Evolutionary conservation across 495 filamentous ascomycete species (phyloP), one percentile per base, ranked within the genome.

Genomic region (Penicillium herquei): DNA sequence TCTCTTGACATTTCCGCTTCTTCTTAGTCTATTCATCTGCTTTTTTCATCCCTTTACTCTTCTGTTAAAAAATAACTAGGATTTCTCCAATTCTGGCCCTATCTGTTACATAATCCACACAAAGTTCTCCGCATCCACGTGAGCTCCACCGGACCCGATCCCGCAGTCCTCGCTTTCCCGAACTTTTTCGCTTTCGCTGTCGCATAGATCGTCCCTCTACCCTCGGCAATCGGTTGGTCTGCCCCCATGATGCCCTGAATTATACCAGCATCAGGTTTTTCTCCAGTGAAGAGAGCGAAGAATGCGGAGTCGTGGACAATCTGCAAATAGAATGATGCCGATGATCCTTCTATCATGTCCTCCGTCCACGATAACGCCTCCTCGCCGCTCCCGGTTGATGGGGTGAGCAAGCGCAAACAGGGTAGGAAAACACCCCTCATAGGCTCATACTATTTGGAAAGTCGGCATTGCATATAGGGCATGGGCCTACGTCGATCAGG

Each of bases 331-430:
- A 61, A 66, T 62, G 63, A 66, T 63, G 65, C 61, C 61, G 56
- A 71, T 68, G 66, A 50, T 69, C 51, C 57, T 57, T 54, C 58
- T 56, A 54, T 50, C 54, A 70, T 70, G 68, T 69, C 68, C 52
- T 64, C 68, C 66, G 55, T 54, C 61, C 58, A 63, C 59, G 62
- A 65, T 61, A 67, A 72, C 56, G 58, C 58, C 49, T 56, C 63
- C 52, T 63, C 66, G 61, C 60, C 65, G 42, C 55, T 64, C 57
- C 47, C 64, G 46, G 69, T 47, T 58, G 64, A 69, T 55, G 68
- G 68, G 51, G 52, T 70, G 61, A 65, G 63, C 61, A 72, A 72
- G 60, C 66, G 67, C 57, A 70, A 70, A 37, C 63, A 66, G 50
- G 70, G 70, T 72, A 66, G 43, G 67, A 26, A 26, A 26, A 49